A percentile compares a stretch with the other conserved stretches of the same genome.
Conservation (phyloP, 306 rosid species). For the Canavalia gladiata region DNA sequence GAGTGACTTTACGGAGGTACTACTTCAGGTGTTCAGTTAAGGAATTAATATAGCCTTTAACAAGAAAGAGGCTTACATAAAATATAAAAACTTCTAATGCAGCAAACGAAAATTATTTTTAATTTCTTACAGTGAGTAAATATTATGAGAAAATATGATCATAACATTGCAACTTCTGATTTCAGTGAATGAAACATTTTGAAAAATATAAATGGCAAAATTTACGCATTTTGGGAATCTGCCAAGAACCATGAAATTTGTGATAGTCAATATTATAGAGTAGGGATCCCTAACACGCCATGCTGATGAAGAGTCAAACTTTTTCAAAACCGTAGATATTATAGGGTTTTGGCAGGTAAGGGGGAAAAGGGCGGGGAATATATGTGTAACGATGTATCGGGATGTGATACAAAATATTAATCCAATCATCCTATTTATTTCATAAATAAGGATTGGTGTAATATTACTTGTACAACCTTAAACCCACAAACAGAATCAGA, state of each 20-base stretch:
- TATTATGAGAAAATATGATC: background rate
- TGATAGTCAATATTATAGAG: background rate
- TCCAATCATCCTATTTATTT: background rate
- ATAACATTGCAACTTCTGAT: background rate
- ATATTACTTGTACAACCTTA: background rate
- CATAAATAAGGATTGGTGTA: background rate
- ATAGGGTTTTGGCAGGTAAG: constrained; percentile 1
- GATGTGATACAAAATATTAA: background rate
- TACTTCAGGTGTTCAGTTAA: background rate
- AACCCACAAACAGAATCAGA: background rate
- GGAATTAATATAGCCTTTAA: background rate
- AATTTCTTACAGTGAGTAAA: background rate
- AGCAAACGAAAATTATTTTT: background rate
- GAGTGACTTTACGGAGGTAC: background rate
- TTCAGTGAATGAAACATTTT: background rate
- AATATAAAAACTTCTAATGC: background rate
- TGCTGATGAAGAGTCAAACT: background rate
- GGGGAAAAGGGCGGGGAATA: background rate
- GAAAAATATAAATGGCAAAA: background rate
- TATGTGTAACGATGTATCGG: background rate
- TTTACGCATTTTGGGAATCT: background rate
- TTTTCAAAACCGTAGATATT: background rate
- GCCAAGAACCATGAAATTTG: background rate
- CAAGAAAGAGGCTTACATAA: background rate
- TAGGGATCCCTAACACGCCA: background rate